Conservation (phyloP, 202 grass and related monocot genomes). For the Panicum virgatum region DNA sequence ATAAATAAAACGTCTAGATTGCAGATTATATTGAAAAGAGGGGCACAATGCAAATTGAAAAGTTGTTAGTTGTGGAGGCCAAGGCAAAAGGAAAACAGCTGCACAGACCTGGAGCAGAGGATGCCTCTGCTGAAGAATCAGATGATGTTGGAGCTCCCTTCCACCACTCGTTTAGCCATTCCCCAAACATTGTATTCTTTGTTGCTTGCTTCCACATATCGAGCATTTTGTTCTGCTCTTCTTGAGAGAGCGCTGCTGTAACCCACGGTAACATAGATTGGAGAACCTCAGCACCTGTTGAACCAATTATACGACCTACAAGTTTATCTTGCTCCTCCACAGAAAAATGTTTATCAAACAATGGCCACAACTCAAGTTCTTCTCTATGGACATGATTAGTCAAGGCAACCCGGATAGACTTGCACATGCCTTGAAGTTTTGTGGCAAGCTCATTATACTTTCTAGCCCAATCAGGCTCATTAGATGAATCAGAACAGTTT, state of each 20-base stretch:
- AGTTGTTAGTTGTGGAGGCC: not conserved
- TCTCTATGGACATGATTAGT: constrained; percentile 87
- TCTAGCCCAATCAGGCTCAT: constrained; percentile 49
- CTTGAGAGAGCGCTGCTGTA: constrained; percentile 79
- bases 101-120: constrained; percentile 54
- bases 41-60: not conserved
- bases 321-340: constrained; percentile 94
- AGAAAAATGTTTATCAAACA: constrained; percentile 96
- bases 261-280: constrained; percentile 98
- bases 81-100: constrained; percentile 32
- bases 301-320: constrained; percentile 95
- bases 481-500: constrained; percentile 27
- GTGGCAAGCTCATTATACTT: constrained; percentile 85
- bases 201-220: constrained; percentile 89
- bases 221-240: constrained; percentile 87
- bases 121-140: constrained; percentile 49
- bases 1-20: not conserved
- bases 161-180: constrained; percentile 97
- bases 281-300: constrained; percentile 89
- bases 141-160: constrained; percentile 54
- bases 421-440: constrained; percentile 95
- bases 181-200: constrained; percentile 94
- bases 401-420: constrained; percentile 81
- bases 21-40: constrained; percentile 10
- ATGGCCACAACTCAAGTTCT: constrained; percentile 91